Evolutionary conservation across 2,329 filamentous ascomycete genomes (phyloP), one percentile per base, ranked within the genome.

Genomic region (Stemphylium beticola): DNA sequence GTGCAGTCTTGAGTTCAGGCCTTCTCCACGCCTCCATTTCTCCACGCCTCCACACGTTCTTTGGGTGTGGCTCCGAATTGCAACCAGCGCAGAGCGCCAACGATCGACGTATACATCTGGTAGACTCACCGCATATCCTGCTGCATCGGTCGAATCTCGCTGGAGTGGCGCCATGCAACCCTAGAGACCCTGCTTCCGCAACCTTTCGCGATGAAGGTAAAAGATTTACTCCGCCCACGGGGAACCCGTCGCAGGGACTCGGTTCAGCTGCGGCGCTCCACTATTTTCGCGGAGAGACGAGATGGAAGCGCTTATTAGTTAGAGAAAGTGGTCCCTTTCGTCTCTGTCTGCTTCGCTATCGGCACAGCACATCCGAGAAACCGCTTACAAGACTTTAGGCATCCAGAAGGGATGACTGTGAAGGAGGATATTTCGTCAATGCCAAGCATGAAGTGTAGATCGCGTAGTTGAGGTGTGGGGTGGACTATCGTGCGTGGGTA

Each of bases 261-360:
- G 45, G 40, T 39, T 57, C 54, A 51, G 62, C 60, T 60, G 49
- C 55, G 45, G 34, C 48, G 42, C 44, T 58, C 61, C 62, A 62
- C 58, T 48, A 10, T 51, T 59, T 57, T 44, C 57, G 51, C 48
- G 58, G 58, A 62, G 57, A 43, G 44, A 44, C 33, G 46, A 45
- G 33, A 42, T 45, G 34, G 33, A 38, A 40, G 36, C 36, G 47
- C 51, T 38, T 48, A 52, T 45, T 34, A 9, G 41, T 38, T 41
- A 53, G 33, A 12, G 44, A 40, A 18, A 55, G 56, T 60, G 53
- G 48, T 31, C 49, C 55, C 57, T 48, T 34, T 55, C 48, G 48
- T 52, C 20, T 53, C 36, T 34, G 32, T 24, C 34, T 37, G 41
- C 26, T 48, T 49, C 44, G 53, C 36, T 32, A 18, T 41, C 55